Conservation (phyloP, 768 basidiomycete genomes). For the Hypholoma fasciculare region DNA sequence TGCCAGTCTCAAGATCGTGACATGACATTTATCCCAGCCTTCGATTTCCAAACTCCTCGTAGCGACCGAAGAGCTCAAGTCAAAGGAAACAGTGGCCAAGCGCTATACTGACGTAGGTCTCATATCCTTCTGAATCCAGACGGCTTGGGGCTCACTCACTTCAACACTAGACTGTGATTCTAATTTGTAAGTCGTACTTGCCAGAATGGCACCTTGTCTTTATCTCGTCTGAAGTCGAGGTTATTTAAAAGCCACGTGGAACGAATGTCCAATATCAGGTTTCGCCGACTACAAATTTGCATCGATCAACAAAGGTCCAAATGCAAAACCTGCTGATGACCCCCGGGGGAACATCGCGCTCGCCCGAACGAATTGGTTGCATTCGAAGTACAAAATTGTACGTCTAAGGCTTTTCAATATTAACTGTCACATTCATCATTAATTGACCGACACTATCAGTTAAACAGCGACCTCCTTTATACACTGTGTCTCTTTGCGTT, state of each 20-base stretch:
- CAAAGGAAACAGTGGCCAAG: constrained; percentile 34
- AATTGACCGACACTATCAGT: constrained; percentile 10
- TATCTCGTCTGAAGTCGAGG: constrained; percentile 8
- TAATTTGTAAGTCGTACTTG: constrained; percentile 32
- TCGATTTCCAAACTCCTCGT: constrained; percentile 45
- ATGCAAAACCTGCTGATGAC: constrained; percentile 28
- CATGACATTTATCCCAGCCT: constrained; percentile 29
- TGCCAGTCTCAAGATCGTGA: too few relatives aligned
- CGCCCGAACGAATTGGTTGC: constrained; percentile 42
- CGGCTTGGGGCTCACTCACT: neutral
- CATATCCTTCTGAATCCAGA: neutral
- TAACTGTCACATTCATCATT: neutral
- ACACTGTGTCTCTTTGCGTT: constrained; percentile 39
- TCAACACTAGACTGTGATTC: constrained; percentile 41
- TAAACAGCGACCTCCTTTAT: constrained; percentile 43
- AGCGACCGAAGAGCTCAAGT: constrained; percentile 39
- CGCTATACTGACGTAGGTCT: constrained; percentile 48
- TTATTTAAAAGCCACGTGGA: constrained; percentile 31
- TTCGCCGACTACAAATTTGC: constrained; percentile 19
- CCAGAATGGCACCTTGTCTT: neutral
- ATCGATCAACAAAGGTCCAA: constrained; percentile 11
- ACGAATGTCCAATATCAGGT: constrained; percentile 33
- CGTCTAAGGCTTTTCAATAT: constrained; percentile 7
- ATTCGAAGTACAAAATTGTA: constrained; percentile 41
- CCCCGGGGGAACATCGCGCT: constrained; percentile 42